A percentile compares a stretch with the other conserved stretches of the same genome.
These are phyloP conservation scores for Arthrobotrys megalospora DNA, from an alignment of 2,329 filamentous ascomycete genomes.

Conservation along the genomic window DNA sequence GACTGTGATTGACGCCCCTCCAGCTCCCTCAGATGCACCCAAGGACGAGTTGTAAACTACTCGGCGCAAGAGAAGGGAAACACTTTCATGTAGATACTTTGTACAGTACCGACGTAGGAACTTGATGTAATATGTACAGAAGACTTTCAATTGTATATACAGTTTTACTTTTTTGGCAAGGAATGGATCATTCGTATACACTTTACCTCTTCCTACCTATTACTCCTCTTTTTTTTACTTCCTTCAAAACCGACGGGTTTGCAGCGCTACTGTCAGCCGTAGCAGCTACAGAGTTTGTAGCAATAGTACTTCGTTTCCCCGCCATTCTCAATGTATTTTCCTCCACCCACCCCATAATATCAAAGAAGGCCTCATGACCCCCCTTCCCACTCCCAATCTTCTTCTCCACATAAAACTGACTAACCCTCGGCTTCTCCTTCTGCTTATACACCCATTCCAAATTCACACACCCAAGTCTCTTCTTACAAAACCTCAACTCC, in stretches of 20 bases:
- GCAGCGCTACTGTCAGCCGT: background rate
- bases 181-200: background rate
- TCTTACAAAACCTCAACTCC: slow-evolving; percentile 61
- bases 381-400: slow-evolving; percentile 43
- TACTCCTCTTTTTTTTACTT: slow-evolving; percentile 5
- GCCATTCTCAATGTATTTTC: slow-evolving; percentile 23
- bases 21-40: background rate
- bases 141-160: slow-evolving; percentile 50
- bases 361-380: slow-evolving; percentile 54
- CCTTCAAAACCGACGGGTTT: background rate
- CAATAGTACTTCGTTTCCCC: background rate
- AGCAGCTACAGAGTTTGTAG: background rate
- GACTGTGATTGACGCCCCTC: background rate
- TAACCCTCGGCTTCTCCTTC: slow-evolving; percentile 54
- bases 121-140: slow-evolving; percentile 47
- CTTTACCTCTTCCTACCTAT: background rate
- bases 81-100: slow-evolving; percentile 32
- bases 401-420: slow-evolving; percentile 52
- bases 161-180: slow-evolving; percentile 4
- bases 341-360: slow-evolving; percentile 46
- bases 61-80: background rate
- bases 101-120: slow-evolving; percentile 9
- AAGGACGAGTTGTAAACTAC: slow-evolving; percentile 32
- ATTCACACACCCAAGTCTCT: slow-evolving; percentile 63
- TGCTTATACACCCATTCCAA: slow-evolving; percentile 55